These are phyloP conservation scores for Biscogniauxia mediterranea DNA, from an alignment of 2,329 filamentous ascomycete species.

Conservation along the genomic window DNA sequence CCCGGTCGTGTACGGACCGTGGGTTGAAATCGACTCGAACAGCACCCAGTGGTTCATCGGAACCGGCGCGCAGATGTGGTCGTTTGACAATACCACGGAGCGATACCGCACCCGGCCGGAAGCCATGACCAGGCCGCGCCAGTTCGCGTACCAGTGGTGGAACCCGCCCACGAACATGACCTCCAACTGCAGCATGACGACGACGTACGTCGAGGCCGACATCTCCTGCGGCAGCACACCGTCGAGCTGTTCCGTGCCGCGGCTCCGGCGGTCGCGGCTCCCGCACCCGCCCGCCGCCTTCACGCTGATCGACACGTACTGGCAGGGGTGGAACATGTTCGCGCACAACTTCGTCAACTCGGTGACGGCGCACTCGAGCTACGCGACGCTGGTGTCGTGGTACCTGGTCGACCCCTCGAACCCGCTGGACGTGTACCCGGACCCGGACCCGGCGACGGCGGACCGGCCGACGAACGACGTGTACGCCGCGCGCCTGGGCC, in stretches of 20 bases:
- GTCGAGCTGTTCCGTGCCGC: background rate
- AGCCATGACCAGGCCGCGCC: background rate
- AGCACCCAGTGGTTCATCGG: background rate
- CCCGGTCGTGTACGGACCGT: background rate
- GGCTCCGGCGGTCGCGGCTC: background rate
- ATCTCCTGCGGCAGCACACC: background rate
- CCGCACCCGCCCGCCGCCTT: background rate
- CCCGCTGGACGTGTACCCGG: background rate
- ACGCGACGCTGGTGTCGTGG: background rate
- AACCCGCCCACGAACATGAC: slow-evolving; percentile 1
- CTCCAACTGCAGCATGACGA: slow-evolving; percentile 1
- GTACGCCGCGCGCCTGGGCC: background rate
- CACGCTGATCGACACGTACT: background rate
- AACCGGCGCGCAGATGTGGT: background rate
- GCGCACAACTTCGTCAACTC: background rate
- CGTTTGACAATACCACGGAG: background rate
- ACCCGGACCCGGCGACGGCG: background rate
- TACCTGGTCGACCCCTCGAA: background rate
- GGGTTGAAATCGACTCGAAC: background rate
- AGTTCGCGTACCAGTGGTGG: slow-evolving; percentile 1
- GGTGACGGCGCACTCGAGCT: background rate
- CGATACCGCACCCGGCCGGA: background rate
- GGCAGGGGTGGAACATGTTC: background rate
- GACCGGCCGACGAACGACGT: background rate
- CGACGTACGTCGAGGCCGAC: background rate